Percentiles rank a stretch among this genome's conserved stretches.
These are phyloP conservation scores for Dothiorella sarmentorum DNA, from an alignment of 2,329 filamentous ascomycete species.

Conservation along the genomic window DNA sequence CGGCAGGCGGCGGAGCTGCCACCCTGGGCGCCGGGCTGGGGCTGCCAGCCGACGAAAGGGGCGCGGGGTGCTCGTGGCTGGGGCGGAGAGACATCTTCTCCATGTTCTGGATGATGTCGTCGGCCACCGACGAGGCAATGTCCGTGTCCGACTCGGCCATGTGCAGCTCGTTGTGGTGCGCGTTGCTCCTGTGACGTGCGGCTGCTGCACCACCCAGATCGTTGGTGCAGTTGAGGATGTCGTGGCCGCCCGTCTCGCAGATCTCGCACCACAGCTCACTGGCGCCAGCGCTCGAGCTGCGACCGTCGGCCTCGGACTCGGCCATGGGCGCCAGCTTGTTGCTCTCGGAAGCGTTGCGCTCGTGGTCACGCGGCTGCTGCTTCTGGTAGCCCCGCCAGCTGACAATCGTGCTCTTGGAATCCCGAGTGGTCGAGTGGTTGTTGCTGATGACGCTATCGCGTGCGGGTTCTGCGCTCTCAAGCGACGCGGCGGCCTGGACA, in stretches of 20 bases:
- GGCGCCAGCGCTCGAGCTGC: constrained; percentile 63
- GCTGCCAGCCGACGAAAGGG: constrained; percentile 26
- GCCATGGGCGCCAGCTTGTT: constrained; percentile 25
- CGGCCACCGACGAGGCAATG: constrained; percentile 24
- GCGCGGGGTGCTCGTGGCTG: constrained; percentile 24
- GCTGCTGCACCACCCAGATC: constrained; percentile 53
- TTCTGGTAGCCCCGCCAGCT: constrained; percentile 46
- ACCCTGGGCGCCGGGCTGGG: background rate
- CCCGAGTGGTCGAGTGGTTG: constrained; percentile 43
- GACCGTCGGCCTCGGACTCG: constrained; percentile 42
- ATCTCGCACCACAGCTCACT: constrained; percentile 88
- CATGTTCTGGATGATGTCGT: constrained; percentile 26
- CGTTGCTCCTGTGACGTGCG: constrained; percentile 33
- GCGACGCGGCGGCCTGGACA: constrained; percentile 35
- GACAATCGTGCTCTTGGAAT: constrained; percentile 64
- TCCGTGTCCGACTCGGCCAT: background rate
- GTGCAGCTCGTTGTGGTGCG: constrained; percentile 22
- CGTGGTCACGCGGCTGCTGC: background rate
- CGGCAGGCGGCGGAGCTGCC: constrained; percentile 16
- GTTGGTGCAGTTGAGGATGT: constrained; percentile 86
- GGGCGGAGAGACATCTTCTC: constrained; percentile 33
- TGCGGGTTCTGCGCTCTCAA: constrained; percentile 33
- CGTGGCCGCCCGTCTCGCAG: constrained; percentile 86
- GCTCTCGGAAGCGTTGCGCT: background rate
- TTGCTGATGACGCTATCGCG: constrained; percentile 55